Conservation (phyloP, 768 basidiomycete genomes). For the Kondoa malvinella region DNA sequence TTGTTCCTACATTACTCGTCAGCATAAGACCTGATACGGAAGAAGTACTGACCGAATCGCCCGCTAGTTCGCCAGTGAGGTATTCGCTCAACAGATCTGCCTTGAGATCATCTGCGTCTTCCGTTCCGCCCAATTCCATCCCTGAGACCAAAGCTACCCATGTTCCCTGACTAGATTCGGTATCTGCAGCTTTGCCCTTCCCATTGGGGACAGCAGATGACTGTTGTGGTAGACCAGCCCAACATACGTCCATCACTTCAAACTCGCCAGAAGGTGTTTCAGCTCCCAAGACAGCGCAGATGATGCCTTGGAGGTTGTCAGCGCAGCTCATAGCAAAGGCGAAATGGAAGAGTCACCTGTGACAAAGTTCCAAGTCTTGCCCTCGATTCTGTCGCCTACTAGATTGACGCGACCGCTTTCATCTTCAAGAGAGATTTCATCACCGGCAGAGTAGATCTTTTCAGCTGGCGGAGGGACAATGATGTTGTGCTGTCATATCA, state of each 20-base stretch:
- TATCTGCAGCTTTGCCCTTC: slow-evolving; percentile 25
- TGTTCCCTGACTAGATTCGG: slow-evolving; percentile 60
- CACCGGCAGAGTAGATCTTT: slow-evolving; percentile 61
- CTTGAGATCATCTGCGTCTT: slow-evolving; percentile 40
- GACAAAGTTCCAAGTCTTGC: slow-evolving; percentile 45
- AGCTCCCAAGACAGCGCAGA: slow-evolving; percentile 73
- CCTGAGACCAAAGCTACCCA: slow-evolving; percentile 81
- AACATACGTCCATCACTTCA: slow-evolving; percentile 77
- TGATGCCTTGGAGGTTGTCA: slow-evolving; percentile 40
- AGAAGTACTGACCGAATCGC: slow-evolving; percentile 33
- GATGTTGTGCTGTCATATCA: slow-evolving; percentile 53
- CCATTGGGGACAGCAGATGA: slow-evolving; percentile 13
- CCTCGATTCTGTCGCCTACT: slow-evolving; percentile 51
- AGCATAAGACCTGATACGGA: background rate
- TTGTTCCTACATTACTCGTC: slow-evolving; percentile 37
- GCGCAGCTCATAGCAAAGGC: background rate
- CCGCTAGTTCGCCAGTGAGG: slow-evolving; percentile 66
- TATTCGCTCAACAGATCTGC: slow-evolving; percentile 80
- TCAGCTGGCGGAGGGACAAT: slow-evolving; percentile 57
- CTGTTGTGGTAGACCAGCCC: slow-evolving; percentile 63
- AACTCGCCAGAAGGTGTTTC: slow-evolving; percentile 83
- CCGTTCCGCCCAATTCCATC: slow-evolving; percentile 51
- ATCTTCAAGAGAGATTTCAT: slow-evolving; percentile 80
- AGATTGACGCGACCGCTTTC: slow-evolving; percentile 82
- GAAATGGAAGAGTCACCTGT: slow-evolving; percentile 41